Conservation (phyloP, 1,284 basidiomycete genomes). For the Tetrapyrgos nigripes region DNA sequence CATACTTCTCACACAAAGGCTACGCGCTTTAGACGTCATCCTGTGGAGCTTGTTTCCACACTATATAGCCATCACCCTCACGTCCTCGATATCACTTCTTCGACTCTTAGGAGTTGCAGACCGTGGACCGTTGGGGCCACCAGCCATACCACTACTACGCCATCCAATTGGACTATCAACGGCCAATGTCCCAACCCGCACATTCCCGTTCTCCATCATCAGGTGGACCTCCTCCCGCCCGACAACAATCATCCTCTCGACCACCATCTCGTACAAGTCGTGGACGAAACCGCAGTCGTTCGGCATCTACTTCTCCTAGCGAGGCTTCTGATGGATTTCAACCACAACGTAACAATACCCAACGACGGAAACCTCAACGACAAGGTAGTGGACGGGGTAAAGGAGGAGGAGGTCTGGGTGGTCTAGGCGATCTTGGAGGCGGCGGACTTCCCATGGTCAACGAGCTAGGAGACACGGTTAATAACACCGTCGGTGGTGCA, state of each 20-base stretch:
- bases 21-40: background rate
- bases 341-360: slow-evolving; percentile 15
- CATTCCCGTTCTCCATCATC: slow-evolving; percentile 9
- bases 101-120: background rate
- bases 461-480: slow-evolving; percentile 21
- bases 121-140: background rate
- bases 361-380: background rate
- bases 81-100: background rate
- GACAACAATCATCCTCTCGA: slow-evolving; percentile 1
- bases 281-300: background rate
- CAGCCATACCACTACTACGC: background rate
- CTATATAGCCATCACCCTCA: background rate
- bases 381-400: background rate
- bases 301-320: slow-evolving; percentile 2
- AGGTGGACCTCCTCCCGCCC: background rate
- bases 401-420: slow-evolving; percentile 4
- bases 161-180: background rate
- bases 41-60: background rate
- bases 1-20: background rate
- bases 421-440: background rate
- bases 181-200: background rate
- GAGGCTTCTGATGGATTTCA: slow-evolving; percentile 10
- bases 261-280: background rate
- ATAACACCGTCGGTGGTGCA: slow-evolving; percentile 21
- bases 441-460: slow-evolving; percentile 24